Conservation (phyloP, 139 green algal genomes). For the Tetratostichococcus sp. region DNA sequence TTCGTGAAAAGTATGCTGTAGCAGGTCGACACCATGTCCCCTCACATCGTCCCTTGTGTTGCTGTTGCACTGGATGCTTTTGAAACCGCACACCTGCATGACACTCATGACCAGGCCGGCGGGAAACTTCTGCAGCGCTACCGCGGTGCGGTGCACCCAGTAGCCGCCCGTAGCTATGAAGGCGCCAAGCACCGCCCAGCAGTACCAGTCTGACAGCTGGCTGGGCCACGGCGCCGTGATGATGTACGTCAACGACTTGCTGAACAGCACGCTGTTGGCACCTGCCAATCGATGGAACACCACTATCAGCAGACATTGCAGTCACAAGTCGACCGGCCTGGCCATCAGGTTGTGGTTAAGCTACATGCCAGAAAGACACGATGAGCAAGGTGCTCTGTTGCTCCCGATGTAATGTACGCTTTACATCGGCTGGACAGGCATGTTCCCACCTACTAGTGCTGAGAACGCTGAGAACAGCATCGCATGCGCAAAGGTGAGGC, state of each 20-base stretch:
- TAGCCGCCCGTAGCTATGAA: conserved; percentile 42
- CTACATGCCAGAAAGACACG: too few species aligned
- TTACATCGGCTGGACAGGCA: too few species aligned
- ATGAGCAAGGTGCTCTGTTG: too few species aligned
- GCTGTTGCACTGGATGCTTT: not conserved
- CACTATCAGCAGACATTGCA: too few species aligned
- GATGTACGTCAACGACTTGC: conserved; percentile 47
- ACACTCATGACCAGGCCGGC: conserved; percentile 45
- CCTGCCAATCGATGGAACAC: not conserved
- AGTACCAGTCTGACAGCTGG: conserved; percentile 39
- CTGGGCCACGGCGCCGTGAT: conserved; percentile 22
- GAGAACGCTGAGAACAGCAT: conserved; percentile 46
- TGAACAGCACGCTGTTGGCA: conserved; percentile 47
- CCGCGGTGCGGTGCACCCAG: conserved; percentile 37
- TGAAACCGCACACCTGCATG: conserved; percentile 30
- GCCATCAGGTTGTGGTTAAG: too few species aligned
- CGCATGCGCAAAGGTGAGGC: conserved; percentile 19
- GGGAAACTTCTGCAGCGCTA: conserved; percentile 34
- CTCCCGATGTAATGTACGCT: too few species aligned
- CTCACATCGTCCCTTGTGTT: too few species aligned
- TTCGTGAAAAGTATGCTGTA: not conserved
- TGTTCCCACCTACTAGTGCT: conserved; percentile 35
- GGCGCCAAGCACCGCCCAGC: conserved; percentile 25
- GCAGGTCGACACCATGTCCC: not conserved
- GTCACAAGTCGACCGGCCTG: too few species aligned